Base-by-base conservation (phyloP, 1,139 yeast species). In the Hyphopichia fennica region DNA sequence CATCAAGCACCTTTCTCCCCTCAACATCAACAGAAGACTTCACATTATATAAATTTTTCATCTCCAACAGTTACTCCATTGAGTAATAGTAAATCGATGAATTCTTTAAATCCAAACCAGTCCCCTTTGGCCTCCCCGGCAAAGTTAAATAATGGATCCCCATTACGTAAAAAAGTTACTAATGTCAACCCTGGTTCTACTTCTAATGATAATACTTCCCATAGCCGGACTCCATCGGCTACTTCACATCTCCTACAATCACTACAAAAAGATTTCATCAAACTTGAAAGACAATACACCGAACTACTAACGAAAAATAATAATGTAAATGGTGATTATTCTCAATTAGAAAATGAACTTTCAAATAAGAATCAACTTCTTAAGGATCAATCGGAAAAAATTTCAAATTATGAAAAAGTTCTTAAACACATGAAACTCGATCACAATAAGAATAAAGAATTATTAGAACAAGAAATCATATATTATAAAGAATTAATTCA, bases 401-500 rank as follows among this genome's bases (percentile, higher is more conserved):
- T 59, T 9, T 22, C 39, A 29, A 57, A 47, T 34, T 58, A 51
- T 38, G 67, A 65, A 47, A 46, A 53, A 33, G 45, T 48, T 29
- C 43, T 64, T 18, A 54, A 56, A 34, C 45, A 49, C 13, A 40
- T 56, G 15, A 57, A 58, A 34, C 51, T 45, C 9, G 67, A 64
- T 27, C 51, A 54, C 41, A 38, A 46, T n/a, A 58, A 60, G 41
- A 58, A 59, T 41, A 61, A 58, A 37, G 64, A 63, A 16, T 46
- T 65, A 15, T 60, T 63, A 37, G 53, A 53, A n/a, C 61, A 62
- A 42, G 71, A 70, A 43, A 50, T 65, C 8, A 40, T 51, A 14
- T 62, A 58, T 45, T 68, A 69, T 50, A 65, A 69, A 45, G 67
- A 63, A 38, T 49, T 61, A 41, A 60, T 69, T 15, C 58, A 58